phyloP scores from a whole-genome alignment of 2,329 filamentous ascomycete genomes.

The Thyridium curvatum region DNA sequence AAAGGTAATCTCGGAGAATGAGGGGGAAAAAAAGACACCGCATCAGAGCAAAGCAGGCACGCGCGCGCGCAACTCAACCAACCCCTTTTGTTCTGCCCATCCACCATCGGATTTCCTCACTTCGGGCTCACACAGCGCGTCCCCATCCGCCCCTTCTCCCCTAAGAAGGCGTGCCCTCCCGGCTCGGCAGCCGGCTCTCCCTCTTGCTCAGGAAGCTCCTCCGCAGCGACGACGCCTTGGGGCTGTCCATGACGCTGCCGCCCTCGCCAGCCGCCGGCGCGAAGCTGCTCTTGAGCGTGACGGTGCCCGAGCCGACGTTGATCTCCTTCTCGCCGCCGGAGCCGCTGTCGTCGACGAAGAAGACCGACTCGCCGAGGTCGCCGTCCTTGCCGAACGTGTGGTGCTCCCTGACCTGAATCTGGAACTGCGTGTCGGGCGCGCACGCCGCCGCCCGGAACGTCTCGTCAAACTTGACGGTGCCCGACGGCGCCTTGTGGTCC shows the following conservation, averaged over 20 bases:
- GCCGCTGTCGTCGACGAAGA: conserved; percentile 81
- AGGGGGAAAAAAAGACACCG: too few species aligned
- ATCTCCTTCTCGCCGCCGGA: conserved; percentile 66
- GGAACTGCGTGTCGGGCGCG: conserved; percentile 78
- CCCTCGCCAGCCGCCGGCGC: conserved; percentile 35
- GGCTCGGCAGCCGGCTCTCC: conserved; percentile 31
- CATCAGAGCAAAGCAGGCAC: too few species aligned
- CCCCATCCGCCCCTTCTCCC: too few species aligned
- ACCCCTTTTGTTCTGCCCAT: too few species aligned
- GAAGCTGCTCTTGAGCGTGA: conserved; percentile 72
- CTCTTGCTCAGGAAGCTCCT: conserved; percentile 51
- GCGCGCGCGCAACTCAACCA: too few species aligned
- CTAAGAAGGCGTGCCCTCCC: conserved; percentile 34
- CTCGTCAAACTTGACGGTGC: conserved; percentile 66
- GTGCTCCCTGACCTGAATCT: conserved; percentile 78
- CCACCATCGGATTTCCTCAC: too few species aligned
- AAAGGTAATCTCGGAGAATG: too few species aligned
- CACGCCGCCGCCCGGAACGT: conserved; percentile 67
- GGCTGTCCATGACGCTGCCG: conserved; percentile 21
- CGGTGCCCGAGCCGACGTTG: conserved; percentile 63
- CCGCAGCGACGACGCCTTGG: conserved; percentile 35
- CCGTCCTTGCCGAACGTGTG: conserved; percentile 79
- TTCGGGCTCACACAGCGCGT: too few species aligned
- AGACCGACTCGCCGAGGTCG: conserved; percentile 76
- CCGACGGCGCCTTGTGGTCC: conserved; percentile 68